Conservation (phyloP, 805 yeast genomes). For the Geotrichum ghanense region DNA sequence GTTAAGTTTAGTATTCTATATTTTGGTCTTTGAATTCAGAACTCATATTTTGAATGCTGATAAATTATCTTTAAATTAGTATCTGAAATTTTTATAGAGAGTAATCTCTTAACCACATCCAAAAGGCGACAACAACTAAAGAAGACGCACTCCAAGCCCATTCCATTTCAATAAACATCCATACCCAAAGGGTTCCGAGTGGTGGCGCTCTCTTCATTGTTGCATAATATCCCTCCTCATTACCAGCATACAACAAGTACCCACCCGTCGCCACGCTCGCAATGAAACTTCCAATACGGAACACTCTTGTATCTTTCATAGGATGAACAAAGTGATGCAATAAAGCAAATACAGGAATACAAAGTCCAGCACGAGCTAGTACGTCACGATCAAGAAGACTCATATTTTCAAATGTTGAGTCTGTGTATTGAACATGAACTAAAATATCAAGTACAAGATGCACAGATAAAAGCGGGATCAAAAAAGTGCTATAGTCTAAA, state of each 20-base stretch:
- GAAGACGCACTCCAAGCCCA: conserved; percentile 23
- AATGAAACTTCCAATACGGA: conserved; percentile 15
- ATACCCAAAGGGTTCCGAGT: conserved; percentile 30
- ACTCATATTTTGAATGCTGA: too few relatives aligned
- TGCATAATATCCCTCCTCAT: conserved; percentile 28
- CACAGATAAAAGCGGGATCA: conserved; percentile 25
- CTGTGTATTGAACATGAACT: conserved; percentile 26
- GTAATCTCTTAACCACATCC: conserved; percentile 14
- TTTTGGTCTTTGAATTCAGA: too few relatives aligned
- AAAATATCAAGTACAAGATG: conserved; percentile 25
- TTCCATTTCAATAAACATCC: conserved; percentile 30
- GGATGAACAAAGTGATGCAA: conserved; percentile 22
- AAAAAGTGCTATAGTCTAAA: conserved; percentile 20
- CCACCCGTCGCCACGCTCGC: conserved; percentile 22
- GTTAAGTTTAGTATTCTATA: too few relatives aligned
- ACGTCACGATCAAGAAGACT: conserved; percentile 9
- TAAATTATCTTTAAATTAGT: too few relatives aligned
- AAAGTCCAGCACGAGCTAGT: conserved; percentile 13
- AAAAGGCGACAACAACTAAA: conserved; percentile 18
- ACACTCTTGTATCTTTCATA: conserved; percentile 8
- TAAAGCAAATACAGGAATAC: conserved; percentile 23
- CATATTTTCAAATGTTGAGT: conserved; percentile 14
- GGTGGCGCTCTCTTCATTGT: conserved; percentile 31
- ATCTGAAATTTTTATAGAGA: too few relatives aligned
- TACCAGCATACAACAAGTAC: conserved; percentile 23